Base-by-base conservation (phyloP, 345 rosid species). In the Hirschfeldia incana region DNA sequence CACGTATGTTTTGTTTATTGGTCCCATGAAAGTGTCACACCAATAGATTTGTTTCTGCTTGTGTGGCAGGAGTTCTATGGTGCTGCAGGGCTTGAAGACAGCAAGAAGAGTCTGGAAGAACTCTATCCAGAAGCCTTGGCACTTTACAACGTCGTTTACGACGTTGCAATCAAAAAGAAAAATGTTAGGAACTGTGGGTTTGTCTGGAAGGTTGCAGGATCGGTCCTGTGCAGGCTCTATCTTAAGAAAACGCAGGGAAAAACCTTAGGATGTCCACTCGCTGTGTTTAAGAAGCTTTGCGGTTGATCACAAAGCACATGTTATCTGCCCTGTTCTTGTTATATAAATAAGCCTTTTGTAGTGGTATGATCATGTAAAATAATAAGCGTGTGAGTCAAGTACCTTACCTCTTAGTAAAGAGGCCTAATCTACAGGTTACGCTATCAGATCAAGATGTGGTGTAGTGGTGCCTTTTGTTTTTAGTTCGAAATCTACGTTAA, bases 281-380 rank as follows among this genome's bases (percentile, higher is more conserved):
- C 88, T 30, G 81, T 85, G 26, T 75, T 90, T 12, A 87, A 81
- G 42, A 87, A 85, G 70, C 37, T 88, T 9, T 86, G 72, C 76
- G 39, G 75, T 5, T 85, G 78, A 83, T 12, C 12, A 60, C 26
- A 16, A 37, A 27, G 8, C 0, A 21, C 36, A 17, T 44, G 34
- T 2, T 51, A 13, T 21, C 21, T 46, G 34, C 4, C 26, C 16
- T 60, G 67, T 62, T 66, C 16, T 65, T 11, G 39, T 57, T 57
- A 33, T 26, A 65, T 6, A 6, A 37, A 13, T 46, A 44, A 63
- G 28, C 61, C 69, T 76, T 75, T 8, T 65, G 58, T 66, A 65
- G 21, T 67, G 5, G 2, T 33, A 33, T 44, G 36, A 5, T 67
- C 58, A 44, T 42, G 71, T 67, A 39, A 3, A 10, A 44, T 67